Conservation (phyloP, 164 flowering plant genomes). For the Paratinospora sagittata region DNA sequence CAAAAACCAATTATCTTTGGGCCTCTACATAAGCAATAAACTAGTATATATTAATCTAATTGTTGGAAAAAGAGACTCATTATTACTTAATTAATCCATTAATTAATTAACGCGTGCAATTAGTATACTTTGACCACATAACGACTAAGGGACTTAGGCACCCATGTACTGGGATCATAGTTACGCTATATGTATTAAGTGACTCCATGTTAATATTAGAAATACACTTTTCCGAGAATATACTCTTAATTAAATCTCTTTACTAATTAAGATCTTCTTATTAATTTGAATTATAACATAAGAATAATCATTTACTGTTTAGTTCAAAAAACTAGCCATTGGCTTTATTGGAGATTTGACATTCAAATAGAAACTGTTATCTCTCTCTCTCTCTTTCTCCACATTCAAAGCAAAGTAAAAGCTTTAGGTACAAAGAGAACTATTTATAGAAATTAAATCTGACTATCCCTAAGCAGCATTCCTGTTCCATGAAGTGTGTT, state of each 20-base stretch:
- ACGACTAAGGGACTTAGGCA: no score
- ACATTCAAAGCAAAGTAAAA: not conserved
- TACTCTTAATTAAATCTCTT: no score
- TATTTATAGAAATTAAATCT: not conserved
- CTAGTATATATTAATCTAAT: not conserved
- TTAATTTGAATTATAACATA: no score
- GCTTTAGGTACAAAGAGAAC: constrained; percentile 4
- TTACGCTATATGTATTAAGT: no score
- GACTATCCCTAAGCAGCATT: not conserved
- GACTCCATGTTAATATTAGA: no score
- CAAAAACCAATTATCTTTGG: not conserved
- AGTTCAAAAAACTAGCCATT: no score
- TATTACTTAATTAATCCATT: not conserved
- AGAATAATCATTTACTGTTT: no score
- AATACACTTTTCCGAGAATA: no score
- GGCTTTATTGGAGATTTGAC: no score
- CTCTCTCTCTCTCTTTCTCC: not conserved
- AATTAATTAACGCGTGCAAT: not conserved
- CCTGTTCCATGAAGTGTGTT: not conserved
- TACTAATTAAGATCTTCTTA: no score
- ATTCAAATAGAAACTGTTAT: not conserved
- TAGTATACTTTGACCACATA: not conserved
- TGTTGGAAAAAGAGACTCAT: not conserved
- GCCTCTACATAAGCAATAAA: not conserved
- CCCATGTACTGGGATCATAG: no score